phyloP scores from a whole-genome alignment of 2,329 filamentous ascomycete genomes.

The Colletotrichum liriopes region DNA sequence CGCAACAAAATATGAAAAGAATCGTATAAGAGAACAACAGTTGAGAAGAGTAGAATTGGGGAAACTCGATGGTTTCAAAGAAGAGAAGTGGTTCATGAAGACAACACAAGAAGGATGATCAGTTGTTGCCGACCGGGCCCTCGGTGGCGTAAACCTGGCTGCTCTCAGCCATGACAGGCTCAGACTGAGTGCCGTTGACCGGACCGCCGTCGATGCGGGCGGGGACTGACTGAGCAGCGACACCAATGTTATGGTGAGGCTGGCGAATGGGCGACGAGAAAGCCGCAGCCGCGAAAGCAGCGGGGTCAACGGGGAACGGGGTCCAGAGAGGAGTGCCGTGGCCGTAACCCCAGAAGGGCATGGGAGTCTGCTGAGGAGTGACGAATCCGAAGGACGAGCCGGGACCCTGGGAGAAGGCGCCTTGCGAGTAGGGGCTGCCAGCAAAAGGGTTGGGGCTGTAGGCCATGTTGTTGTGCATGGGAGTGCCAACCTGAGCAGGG shows the following conservation, averaged over 20 bases:
- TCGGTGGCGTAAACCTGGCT: constrained; percentile 9
- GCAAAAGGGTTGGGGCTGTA: constrained; percentile 20
- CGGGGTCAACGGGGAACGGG: constrained; percentile 29
- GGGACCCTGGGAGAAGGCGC: constrained; percentile 30
- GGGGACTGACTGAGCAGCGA: neutral
- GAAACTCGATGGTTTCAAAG: constrained; percentile 8
- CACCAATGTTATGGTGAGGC: neutral
- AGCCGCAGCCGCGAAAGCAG: constrained; percentile 28
- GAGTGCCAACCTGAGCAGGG: constrained; percentile 30
- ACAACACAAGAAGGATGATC: neutral
- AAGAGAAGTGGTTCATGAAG: neutral
- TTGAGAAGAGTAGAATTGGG: constrained; percentile 14
- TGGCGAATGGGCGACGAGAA: constrained; percentile 28
- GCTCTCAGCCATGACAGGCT: constrained; percentile 30
- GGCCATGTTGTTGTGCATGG: constrained; percentile 32
- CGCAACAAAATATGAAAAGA: constrained; percentile 14
- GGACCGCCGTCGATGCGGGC: constrained; percentile 8
- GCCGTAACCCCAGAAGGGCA: constrained; percentile 39
- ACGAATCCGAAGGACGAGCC: constrained; percentile 31
- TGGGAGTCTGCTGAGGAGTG: constrained; percentile 38
- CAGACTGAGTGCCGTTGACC: constrained; percentile 35
- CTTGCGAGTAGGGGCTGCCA: constrained; percentile 28
- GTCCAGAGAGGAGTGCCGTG: constrained; percentile 40
- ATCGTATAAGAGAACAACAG: constrained; percentile 6
- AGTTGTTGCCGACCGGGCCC: neutral